These are phyloP conservation scores for Gonium pectorale DNA, from an alignment of 139 green algal genomes.

Conservation along the genomic window DNA sequence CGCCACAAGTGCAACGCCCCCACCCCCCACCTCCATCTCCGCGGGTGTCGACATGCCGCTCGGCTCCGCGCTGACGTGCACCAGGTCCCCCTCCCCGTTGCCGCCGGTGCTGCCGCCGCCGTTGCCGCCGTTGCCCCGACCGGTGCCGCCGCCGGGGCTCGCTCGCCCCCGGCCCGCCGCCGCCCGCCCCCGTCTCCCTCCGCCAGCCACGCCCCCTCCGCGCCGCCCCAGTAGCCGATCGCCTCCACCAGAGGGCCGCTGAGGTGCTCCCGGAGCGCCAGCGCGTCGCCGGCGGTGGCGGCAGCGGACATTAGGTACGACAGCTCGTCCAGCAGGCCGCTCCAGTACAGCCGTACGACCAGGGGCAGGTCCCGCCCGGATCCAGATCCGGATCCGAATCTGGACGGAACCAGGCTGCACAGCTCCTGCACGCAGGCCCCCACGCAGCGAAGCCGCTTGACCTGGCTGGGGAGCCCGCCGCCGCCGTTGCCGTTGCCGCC, in stretches of 20 bases:
- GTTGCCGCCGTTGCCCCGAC: background rate
- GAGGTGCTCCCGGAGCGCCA: conserved; percentile 40
- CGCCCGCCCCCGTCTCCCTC: background rate
- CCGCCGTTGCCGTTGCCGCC: background rate
- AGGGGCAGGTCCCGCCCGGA: conserved; percentile 4
- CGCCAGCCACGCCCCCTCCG: background rate
- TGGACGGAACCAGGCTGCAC: background rate
- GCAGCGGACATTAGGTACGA: too few species aligned
- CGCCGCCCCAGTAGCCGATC: conserved; percentile 42
- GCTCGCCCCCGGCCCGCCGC: background rate
- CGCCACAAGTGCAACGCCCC: too few species aligned
- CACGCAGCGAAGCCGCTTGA: conserved; percentile 51
- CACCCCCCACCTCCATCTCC: conserved; percentile 32
- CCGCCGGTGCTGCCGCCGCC: conserved; percentile 6
- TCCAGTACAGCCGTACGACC: conserved; percentile 30
- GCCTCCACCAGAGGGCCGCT: conserved; percentile 36
- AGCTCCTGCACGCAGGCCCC: conserved; percentile 34
- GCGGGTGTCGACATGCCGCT: conserved; percentile 34
- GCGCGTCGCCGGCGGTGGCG: conserved; percentile 36
- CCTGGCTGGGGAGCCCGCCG: background rate
- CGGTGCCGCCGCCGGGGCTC: background rate
- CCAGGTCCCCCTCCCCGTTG: conserved; percentile 24
- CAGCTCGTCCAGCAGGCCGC: conserved; percentile 56
- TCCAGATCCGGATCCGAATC: too few species aligned
- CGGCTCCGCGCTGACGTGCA: conserved; percentile 8